Evolutionary conservation across 1,284 basidiomycete genomes (phyloP), one percentile per base, ranked within the genome.

Genomic region (Cutaneotrichosporon curvatum): DNA sequence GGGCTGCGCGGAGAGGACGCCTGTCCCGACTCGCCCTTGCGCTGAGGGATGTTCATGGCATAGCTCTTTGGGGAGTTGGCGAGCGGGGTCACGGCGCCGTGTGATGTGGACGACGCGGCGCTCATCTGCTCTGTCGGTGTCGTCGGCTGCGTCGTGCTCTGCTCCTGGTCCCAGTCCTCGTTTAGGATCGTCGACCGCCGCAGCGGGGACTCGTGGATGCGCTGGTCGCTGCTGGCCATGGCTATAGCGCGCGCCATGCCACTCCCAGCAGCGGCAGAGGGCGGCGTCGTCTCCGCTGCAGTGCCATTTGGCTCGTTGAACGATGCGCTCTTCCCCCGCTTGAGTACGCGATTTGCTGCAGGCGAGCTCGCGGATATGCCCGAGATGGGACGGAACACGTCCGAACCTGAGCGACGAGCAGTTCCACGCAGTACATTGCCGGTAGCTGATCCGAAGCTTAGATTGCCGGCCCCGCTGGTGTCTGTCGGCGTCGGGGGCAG

Each of bases 241-340:
- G 25, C 25, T 28, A 28, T 7, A 7, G 25, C 25, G 7, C 12
- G 7, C 25, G 25, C 25, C 25, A 28, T 28, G 25, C 25, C 25
- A 28, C 25, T 28, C 8, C 25, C 12, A 7, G 25, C 25, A 7
- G 25, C 25, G 7, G 32, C 32, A 15, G 14, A 34, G 6, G 11
- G 32, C 5, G 32, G 32, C 11, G 11, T 34, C 9, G 9, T 16
- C n/a, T 34, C 14, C 32, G 7, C 32, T 12, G 19, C 6, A 18
- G 34, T 33, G 20, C 11, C 20, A 8, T 36, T 33, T 12, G 35
- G 10, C n/a, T 37, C 35, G 14, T 60, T 55, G 32, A 62, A 60
- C 11, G 53, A 56, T 20, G 47, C 38, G 39, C 54, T 58, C 45
- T 57, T 57, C 12, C 58, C 56, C 25, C 48, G 44, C 14, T 54